These are phyloP conservation scores for Conticribra guillardii DNA, from an alignment of 108 stramenopile species.

Conservation along the genomic window DNA sequence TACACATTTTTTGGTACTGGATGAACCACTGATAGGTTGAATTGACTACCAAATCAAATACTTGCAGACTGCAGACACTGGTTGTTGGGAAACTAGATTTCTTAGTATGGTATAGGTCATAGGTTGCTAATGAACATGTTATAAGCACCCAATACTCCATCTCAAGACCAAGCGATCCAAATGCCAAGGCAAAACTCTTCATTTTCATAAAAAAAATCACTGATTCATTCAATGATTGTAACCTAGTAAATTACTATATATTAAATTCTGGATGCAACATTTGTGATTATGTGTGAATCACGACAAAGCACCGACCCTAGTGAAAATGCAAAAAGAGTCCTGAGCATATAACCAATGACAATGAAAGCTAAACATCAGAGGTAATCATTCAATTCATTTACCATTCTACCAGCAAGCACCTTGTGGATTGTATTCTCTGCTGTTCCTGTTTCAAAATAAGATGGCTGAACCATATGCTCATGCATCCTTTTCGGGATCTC, in stretches of 20 bases:
- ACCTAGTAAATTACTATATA: conserved; percentile 71
- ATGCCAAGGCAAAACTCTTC: conserved; percentile 77
- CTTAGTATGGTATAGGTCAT: conserved; percentile 69
- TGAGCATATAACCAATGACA: background rate
- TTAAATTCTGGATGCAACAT: conserved; percentile 69
- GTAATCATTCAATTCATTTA: background rate
- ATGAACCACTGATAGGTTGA: conserved; percentile 35
- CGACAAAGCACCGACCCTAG: conserved; percentile 68
- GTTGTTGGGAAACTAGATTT: conserved; percentile 76
- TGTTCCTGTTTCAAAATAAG: conserved; percentile 60
- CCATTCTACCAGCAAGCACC: conserved; percentile 59
- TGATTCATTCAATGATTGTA: conserved; percentile 54
- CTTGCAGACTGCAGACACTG: conserved; percentile 70
- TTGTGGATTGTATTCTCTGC: conserved; percentile 67
- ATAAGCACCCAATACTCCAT: conserved; percentile 85
- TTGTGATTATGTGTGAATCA: conserved; percentile 72
- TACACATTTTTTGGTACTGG: conserved; percentile 34
- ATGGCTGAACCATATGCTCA: conserved; percentile 61
- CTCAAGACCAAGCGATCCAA: conserved; percentile 57
- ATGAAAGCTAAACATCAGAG: background rate
- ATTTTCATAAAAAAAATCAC: conserved; percentile 87
- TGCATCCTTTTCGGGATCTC: conserved; percentile 44
- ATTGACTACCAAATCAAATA: conserved; percentile 78
- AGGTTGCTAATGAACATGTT: conserved; percentile 77
- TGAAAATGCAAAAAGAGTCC: background rate